Percentiles rank a stretch among this genome's conserved stretches.
These are phyloP conservation scores for Cercophora sp. DNA, from an alignment of 495 filamentous ascomycete species.

Conservation along the genomic window DNA sequence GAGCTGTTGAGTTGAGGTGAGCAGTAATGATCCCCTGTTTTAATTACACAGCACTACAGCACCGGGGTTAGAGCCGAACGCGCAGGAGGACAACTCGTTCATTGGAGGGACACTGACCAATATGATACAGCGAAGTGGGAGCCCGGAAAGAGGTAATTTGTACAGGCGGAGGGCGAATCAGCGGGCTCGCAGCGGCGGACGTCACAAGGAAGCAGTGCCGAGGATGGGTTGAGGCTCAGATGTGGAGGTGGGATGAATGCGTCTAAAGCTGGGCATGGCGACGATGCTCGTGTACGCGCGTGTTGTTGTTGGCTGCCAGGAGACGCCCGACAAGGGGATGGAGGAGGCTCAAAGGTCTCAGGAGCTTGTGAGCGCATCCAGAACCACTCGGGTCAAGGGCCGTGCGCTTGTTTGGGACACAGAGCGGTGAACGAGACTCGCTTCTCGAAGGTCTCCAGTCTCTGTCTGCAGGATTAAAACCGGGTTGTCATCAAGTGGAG, in stretches of 20 bases:
- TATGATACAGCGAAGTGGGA: conserved; percentile 43
- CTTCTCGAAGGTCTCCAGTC: conserved; percentile 1
- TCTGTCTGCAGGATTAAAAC: background rate
- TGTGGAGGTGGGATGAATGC: conserved; percentile 15
- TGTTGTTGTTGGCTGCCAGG: background rate
- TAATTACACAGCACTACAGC: conserved; percentile 35
- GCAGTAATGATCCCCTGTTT: conserved; percentile 13
- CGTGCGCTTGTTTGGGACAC: conserved; percentile 16
- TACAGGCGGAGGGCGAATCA: conserved; percentile 30
- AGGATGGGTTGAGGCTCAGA: conserved; percentile 28
- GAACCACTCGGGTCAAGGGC: conserved; percentile 14
- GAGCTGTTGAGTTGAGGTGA: no score
- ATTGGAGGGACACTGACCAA: conserved; percentile 48
- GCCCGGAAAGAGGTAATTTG: conserved; percentile 27
- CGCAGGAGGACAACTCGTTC: conserved; percentile 14
- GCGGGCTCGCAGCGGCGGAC: conserved; percentile 7
- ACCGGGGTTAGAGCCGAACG: conserved; percentile 29
- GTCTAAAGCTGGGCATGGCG: conserved; percentile 31
- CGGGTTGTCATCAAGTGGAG: conserved; percentile 16
- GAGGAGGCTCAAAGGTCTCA: conserved; percentile 11
- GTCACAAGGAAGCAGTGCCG: conserved; percentile 18
- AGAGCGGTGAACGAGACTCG: conserved; percentile 13
- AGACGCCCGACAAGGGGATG: conserved; percentile 2
- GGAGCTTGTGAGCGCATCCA: conserved; percentile 15
- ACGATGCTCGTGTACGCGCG: conserved; percentile 9